Evolutionary conservation across 495 filamentous ascomycete genomes (phyloP).

Genomic region (Sabuloglossum arenarium): DNA sequence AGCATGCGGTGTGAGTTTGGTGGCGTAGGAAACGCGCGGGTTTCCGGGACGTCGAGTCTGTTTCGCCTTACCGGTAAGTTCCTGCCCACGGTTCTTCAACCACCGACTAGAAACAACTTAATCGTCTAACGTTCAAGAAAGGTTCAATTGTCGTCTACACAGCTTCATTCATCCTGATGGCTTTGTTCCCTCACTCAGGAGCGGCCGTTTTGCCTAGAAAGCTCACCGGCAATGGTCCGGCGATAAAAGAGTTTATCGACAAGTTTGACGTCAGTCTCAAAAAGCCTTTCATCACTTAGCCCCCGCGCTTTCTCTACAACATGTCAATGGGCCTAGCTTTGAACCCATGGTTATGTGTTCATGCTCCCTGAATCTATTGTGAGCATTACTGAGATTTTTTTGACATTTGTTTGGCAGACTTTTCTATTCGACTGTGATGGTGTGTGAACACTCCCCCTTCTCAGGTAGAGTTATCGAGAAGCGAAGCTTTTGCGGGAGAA

Average conservation of each 20-base stretch:
- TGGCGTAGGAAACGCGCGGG: no score
- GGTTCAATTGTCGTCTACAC: no score
- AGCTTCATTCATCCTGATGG: background rate
- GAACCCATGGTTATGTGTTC: background rate
- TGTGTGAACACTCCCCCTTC: slow-evolving; percentile 20
- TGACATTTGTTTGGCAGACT: slow-evolving; percentile 30
- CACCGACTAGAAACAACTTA: no score
- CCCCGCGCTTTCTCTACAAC: background rate
- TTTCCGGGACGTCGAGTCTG: no score
- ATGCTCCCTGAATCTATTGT: background rate
- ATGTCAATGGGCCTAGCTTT: background rate
- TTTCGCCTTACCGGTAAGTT: no score
- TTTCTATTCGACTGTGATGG: slow-evolving; percentile 97
- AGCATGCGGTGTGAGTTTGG: no score
- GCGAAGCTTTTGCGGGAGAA: slow-evolving; percentile 2
- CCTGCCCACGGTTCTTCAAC: no score
- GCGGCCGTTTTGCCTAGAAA: slow-evolving; percentile 33
- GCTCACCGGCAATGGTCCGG: slow-evolving; percentile 56
- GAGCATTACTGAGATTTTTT: slow-evolving; percentile 3
- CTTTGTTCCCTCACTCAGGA: background rate
- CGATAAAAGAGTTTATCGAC: slow-evolving; percentile 62
- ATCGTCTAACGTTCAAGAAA: no score
- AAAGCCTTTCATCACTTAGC: background rate
- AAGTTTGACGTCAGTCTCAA: slow-evolving; percentile 52
- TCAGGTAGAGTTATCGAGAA: background rate